Percentiles rank a stretch among this genome's conserved stretches.
Conservation (phyloP, 257 asterid species). For the Hygrophila difformis region DNA sequence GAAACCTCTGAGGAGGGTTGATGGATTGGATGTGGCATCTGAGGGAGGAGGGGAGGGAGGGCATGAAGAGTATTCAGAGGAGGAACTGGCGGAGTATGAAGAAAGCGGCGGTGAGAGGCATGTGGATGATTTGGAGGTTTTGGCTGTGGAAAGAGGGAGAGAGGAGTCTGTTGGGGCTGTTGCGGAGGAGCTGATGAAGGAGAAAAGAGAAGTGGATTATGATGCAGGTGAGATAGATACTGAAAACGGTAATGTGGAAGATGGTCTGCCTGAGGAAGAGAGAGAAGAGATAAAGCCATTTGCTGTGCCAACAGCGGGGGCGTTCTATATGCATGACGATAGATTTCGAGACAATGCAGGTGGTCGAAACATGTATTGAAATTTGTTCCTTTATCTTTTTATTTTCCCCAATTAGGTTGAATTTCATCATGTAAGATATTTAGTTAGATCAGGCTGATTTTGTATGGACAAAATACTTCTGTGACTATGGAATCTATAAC, state of each 20-base stretch:
- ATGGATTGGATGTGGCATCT: conserved; percentile 66
- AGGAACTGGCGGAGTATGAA: conserved; percentile 25
- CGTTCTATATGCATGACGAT: conserved; percentile 98
- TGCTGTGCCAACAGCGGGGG: conserved; percentile 97
- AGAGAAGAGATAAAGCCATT: conserved; percentile 74
- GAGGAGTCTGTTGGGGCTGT: conserved; percentile 19
- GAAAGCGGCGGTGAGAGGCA: conserved; percentile 21
- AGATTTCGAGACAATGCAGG: conserved; percentile 78
- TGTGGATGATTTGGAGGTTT: conserved; percentile 24
- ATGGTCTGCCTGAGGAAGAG: conserved; percentile 38
- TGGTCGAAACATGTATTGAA: conserved; percentile 63
- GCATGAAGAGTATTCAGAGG: conserved; percentile 45
- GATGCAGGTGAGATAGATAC: conserved; percentile 21
- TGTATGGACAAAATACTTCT: no score
- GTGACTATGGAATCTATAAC: no score
- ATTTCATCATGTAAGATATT: no score
- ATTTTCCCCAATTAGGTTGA: no score
- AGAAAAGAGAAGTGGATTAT: conserved; percentile 25
- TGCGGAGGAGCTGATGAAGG: conserved; percentile 22
- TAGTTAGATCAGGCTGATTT: no score
- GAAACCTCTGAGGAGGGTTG: conserved; percentile 35
- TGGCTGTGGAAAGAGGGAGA: conserved; percentile 26
- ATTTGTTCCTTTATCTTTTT: not conserved
- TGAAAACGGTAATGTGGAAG: conserved; percentile 24
- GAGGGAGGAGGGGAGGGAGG: conserved; percentile 56